Percentiles rank a stretch among this genome's conserved stretches.
Evolutionary conservation across 2,329 filamentous ascomycete species (phyloP).

Genomic region (Ascochyta koolunga): DNA sequence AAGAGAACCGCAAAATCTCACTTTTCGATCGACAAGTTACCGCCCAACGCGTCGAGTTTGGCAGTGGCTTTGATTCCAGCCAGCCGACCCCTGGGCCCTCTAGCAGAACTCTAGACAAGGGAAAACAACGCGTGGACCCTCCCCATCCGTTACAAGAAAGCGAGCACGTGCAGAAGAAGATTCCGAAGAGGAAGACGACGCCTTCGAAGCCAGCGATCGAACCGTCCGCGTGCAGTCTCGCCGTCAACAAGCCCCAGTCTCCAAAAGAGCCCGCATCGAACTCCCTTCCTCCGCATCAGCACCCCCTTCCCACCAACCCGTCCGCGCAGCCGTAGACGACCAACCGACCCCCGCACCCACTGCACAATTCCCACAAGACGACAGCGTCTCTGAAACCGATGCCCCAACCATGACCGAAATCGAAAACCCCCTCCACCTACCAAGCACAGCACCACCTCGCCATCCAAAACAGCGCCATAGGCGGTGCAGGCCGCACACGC

Average conservation of each 20-base stretch:
- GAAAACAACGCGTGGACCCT: constrained; percentile 35
- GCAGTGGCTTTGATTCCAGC: constrained; percentile 43
- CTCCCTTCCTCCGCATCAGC: constrained; percentile 26
- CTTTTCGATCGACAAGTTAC: constrained; percentile 51
- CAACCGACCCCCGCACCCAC: not conserved
- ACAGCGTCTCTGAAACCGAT: constrained; percentile 30
- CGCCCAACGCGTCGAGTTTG: constrained; percentile 48
- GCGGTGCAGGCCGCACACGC: constrained; percentile 16
- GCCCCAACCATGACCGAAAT: constrained; percentile 37
- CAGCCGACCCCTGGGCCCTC: constrained; percentile 33
- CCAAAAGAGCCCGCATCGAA: constrained; percentile 35
- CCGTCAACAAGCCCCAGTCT: constrained; percentile 43
- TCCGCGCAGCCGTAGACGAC: not conserved
- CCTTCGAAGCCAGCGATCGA: constrained; percentile 52
- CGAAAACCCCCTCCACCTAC: constrained; percentile 25
- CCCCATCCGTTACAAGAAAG: constrained; percentile 27
- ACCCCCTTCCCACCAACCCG: constrained; percentile 41
- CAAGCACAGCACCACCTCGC: constrained; percentile 25
- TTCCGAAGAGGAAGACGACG: constrained; percentile 33
- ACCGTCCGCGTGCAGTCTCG: constrained; percentile 42
- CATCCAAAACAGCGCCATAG: constrained; percentile 16
- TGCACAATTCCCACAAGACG: constrained; percentile 21
- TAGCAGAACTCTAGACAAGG: constrained; percentile 22
- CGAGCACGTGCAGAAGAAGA: constrained; percentile 18
- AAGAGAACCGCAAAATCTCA: constrained; percentile 43